Base-by-base conservation (phyloP, 208 protist genomes). In the Angomonas deanei region DNA sequence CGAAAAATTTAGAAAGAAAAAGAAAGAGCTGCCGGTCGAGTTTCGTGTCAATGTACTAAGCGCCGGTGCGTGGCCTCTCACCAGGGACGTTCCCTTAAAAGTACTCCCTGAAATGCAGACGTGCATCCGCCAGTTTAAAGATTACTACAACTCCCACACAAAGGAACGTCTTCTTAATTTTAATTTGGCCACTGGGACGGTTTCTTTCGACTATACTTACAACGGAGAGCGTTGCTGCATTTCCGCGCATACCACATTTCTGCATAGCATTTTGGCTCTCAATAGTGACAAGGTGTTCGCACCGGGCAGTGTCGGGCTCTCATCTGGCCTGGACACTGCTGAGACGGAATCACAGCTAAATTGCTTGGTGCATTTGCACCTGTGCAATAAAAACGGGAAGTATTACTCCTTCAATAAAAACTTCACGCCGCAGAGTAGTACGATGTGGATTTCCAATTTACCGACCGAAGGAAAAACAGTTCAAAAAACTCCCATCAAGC, bases 111-210 rank as follows among this genome's bases (percentile, higher is more conserved):
- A 55, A 27, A 88, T 94, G 83, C 63, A 80, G 27, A 26, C 36
- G 46, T 92, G 83, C 69, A 74, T 69, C 31, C 11, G n/a, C n/a
- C 49, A 75, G 5, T 91, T 94, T 63, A 27, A 61, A 10, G 42
- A 78, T 11, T 84, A 84, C 64, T 94, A 94, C 59, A 54, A 73
- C 10, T 61, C 56, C 15, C 82, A 65, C 31, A 83, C 91, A 70
- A 92, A 87, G 61, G 84, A 83, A 11, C 61, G 88, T n/a, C 76
- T 74, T 56, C 66, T 94, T 27, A 58, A 61, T 0, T 92, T 94
- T 69, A 74, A 89, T 61, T 72, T 78, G 42, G 75, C 66, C 27
- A 69, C 84, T 4, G 88, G 88, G 1, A 88, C 73, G 13, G 75
- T 92, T 13, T 53, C 48, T n/a, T 89, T 90, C 66, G 42, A 70